Percentiles rank a stretch among this genome's conserved stretches.
Evolutionary conservation across 345 rosid species (phyloP).

Genomic region (Raphanus raphanistrum): DNA sequence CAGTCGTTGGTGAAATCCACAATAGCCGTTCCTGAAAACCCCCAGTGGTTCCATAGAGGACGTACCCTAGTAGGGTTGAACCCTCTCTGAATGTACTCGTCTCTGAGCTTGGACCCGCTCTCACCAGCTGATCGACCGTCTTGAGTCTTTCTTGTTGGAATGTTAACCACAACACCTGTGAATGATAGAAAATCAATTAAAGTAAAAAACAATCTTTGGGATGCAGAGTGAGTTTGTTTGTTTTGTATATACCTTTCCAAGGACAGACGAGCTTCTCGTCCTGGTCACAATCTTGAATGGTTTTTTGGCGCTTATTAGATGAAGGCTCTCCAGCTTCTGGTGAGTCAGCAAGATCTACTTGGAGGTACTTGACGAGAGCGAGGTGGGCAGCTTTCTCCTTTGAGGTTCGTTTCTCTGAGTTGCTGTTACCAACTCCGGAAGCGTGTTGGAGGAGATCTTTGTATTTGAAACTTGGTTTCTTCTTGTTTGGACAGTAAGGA

Average conservation of each 20-base stretch:
- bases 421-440: slow-evolving; percentile 85
- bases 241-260: slow-evolving; percentile 49
- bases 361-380: slow-evolving; percentile 76
- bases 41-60: slow-evolving; percentile 75
- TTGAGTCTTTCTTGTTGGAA: slow-evolving; percentile 59
- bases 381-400: slow-evolving; percentile 84
- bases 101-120: slow-evolving; percentile 90
- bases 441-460: slow-evolving; percentile 91
- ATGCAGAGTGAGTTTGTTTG: neutral
- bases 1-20: slow-evolving; percentile 88
- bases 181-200: neutral
- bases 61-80: slow-evolving; percentile 82
- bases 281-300: slow-evolving; percentile 46
- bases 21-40: slow-evolving; percentile 80
- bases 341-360: slow-evolving; percentile 49
- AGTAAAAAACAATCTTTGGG: neutral
- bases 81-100: slow-evolving; percentile 76
- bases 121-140: slow-evolving; percentile 75
- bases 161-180: slow-evolving; percentile 73
- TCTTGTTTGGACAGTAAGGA: slow-evolving; percentile 84
- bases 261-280: slow-evolving; percentile 88
- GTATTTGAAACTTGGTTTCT: slow-evolving; percentile 65
- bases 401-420: slow-evolving; percentile 61
- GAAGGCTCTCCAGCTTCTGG: slow-evolving; percentile 42
- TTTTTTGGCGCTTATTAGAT: slow-evolving; percentile 24